Evolutionary conservation across 2,329 filamentous ascomycete species (phyloP).

Genomic region (Talaromyces funiculosus): DNA sequence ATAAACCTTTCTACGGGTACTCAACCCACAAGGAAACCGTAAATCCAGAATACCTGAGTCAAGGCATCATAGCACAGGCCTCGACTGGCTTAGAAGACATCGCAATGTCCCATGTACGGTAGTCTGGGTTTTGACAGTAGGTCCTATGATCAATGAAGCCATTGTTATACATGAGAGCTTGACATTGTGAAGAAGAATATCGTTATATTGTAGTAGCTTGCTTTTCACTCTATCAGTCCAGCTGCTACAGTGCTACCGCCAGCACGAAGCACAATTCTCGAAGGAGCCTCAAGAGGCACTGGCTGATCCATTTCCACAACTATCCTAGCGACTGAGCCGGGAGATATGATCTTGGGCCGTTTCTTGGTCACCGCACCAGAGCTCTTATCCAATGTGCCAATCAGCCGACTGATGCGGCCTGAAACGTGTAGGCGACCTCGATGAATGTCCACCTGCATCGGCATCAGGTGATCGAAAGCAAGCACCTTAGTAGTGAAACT

Average conservation of each 20-base stretch:
- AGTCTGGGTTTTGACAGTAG: background rate
- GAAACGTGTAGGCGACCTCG: conserved; percentile 74
- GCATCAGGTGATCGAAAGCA: conserved; percentile 83
- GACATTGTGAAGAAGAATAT: background rate
- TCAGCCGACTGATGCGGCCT: conserved; percentile 65
- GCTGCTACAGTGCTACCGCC: conserved; percentile 82
- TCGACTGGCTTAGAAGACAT: background rate
- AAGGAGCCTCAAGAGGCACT: conserved; percentile 73
- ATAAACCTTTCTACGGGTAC: background rate
- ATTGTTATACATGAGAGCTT: background rate
- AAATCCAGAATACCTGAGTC: background rate
- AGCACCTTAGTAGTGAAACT: conserved; percentile 77
- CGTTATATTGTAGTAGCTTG: background rate
- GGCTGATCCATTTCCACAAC: conserved; percentile 66
- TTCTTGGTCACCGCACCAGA: conserved; percentile 73
- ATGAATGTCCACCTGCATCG: conserved; percentile 85
- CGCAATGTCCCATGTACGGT: background rate
- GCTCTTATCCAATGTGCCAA: conserved; percentile 71
- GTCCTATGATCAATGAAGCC: background rate
- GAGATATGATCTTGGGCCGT: conserved; percentile 76
- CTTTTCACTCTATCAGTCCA: conserved; percentile 65
- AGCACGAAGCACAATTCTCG: conserved; percentile 72
- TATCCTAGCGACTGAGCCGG: conserved; percentile 70
- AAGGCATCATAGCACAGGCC: background rate
- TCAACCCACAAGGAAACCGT: background rate